Evolutionary conservation across 139 green algal genomes (phyloP).

Genomic region (Picochlorum sp.): DNA sequence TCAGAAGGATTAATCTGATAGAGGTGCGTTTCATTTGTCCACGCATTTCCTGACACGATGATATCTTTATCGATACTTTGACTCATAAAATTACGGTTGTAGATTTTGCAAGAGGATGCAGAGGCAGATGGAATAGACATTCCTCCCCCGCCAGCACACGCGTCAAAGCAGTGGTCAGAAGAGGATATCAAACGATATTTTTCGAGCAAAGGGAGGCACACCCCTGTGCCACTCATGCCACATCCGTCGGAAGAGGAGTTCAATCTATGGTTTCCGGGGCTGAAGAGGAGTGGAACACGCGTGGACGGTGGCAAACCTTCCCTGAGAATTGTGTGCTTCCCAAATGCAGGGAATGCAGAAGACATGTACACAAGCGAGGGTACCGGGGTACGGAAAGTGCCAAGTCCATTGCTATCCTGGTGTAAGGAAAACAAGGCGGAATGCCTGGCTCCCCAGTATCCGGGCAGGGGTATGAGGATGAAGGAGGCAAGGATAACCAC

Average conservation of each 20-base stretch:
- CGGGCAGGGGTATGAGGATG: conserved; percentile 43
- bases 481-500: conserved; percentile 38
- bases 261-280: conserved; percentile 45
- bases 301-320: conserved; percentile 16
- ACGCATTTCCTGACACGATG: too few species aligned
- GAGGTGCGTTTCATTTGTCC: not conserved
- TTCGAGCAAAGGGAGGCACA: not conserved
- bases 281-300: conserved; percentile 28
- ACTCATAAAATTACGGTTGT: not conserved
- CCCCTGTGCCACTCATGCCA: not conserved
- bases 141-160: conserved; percentile 6
- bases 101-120: conserved; percentile 34
- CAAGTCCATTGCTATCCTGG: conserved; percentile 67
- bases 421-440: conserved; percentile 40
- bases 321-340: conserved; percentile 59
- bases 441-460: conserved; percentile 65
- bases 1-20: conserved; percentile 4
- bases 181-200: conserved; percentile 24
- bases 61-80: too few species aligned
- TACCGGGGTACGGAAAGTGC: conserved; percentile 41
- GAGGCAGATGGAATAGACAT: conserved; percentile 10
- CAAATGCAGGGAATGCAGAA: conserved; percentile 69
- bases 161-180: conserved; percentile 26
- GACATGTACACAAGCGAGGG: conserved; percentile 85
- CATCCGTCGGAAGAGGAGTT: conserved; percentile 18